Evolutionary conservation across 345 rosid genomes (phyloP), one percentile per base, ranked within the genome.

Genomic region (Abelmoschus esculentus): DNA sequence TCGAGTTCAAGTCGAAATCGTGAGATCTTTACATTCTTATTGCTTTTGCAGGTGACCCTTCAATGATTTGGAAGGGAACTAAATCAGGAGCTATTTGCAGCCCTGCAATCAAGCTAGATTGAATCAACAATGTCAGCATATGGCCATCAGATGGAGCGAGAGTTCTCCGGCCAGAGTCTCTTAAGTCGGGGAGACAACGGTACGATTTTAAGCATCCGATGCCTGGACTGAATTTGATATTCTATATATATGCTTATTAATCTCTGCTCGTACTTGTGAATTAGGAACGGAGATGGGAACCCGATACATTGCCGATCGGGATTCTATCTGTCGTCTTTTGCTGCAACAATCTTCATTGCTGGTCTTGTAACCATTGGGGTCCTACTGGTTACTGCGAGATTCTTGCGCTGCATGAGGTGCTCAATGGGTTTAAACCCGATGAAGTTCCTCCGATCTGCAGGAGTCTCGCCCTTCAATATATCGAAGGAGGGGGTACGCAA

Each of bases 321-420:
- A 59, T 87, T 91, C 85, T 83, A 84, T 76, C 84, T 92, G 93
- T 78, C 92, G 67, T 85, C 98, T 47, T 85, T 87, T 64, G 80
- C 93, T 60, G 93, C 89, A 56, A 81, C 87, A 9, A 81, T 90
- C 78, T 88, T 90, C 78, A 72, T 90, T 11, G 86, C 83, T 62
- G 79, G 85, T 42, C 87, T 90, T 19, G 72, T 78, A 8, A 83
- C 87, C 26, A 71, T 89, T 49, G 97, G 89, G n/a, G 77, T 87
- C 29, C 54, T 93, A 72, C 61, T 90, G 49, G 70, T 71, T 75
- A 82, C 77, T 93, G 93, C 83, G 83, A 75, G 22, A 74, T 74
- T 15, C 78, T 83, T 76, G 75, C 78, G 22, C 72, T 79, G 38
- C 89, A 93, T 42, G 85, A 90, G 0, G 81, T 85, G 74, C 83